Percentiles rank a stretch among this genome's conserved stretches.
These are phyloP conservation scores for Plasmopara viticola DNA, from an alignment of 352 stramenopile species.

Conservation along the genomic window DNA sequence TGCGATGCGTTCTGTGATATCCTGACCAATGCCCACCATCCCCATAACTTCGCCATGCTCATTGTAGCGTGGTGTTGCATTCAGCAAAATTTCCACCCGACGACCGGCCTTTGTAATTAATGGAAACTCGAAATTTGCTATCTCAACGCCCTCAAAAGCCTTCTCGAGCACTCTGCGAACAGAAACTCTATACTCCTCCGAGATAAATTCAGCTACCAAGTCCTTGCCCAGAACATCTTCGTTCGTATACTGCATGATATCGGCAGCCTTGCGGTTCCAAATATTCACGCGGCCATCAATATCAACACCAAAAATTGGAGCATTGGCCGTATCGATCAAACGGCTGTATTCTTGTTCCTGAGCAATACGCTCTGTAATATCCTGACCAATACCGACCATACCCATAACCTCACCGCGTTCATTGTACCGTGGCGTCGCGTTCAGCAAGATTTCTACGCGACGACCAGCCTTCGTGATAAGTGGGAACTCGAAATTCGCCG, in stretches of 20 bases:
- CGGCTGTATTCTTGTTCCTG: too few species aligned
- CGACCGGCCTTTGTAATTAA: too few species aligned
- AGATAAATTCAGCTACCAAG: conserved; percentile 47
- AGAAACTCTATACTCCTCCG: conserved; percentile 35
- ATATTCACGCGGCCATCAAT: conserved; percentile 31
- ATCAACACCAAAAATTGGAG: conserved; percentile 70
- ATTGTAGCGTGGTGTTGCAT: too few species aligned
- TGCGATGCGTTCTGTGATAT: too few species aligned
- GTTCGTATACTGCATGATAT: conserved; percentile 45
- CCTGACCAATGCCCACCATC: too few species aligned
- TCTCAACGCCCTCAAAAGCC: conserved; percentile 39
- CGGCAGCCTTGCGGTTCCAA: conserved; percentile 48
- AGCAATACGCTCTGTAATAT: too few species aligned
- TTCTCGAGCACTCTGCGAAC: conserved; percentile 35
- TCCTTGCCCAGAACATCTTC: conserved; percentile 24
- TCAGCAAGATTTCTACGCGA: conserved; percentile 62
- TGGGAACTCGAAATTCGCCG: too few species aligned
- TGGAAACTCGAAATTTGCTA: conserved; percentile 36
- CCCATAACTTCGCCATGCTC: too few species aligned
- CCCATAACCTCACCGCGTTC: conserved; percentile 63
- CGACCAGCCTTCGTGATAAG: conserved; percentile 16
- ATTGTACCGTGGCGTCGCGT: conserved; percentile 61
- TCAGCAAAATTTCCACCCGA: too few species aligned
- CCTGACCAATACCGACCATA: too few species aligned
- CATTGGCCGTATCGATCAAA: conserved; percentile 65